Evolutionary conservation across 2,329 filamentous ascomycete species (phyloP), one percentile per base, ranked within the genome.

Genomic region (Canariomyces notabilis): DNA sequence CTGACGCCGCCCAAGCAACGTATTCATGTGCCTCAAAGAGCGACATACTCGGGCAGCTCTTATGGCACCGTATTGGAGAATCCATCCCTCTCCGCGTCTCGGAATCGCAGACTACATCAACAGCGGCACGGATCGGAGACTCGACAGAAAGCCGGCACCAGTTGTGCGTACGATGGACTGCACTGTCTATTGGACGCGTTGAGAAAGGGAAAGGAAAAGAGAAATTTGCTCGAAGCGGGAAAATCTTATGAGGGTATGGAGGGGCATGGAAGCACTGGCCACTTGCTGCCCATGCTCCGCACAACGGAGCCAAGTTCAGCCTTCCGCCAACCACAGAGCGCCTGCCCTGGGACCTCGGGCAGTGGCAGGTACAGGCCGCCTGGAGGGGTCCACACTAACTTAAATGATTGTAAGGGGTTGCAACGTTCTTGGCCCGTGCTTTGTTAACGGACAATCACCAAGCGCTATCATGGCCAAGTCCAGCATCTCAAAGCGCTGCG

Each of bases 131-230:
- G 61, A 68, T 69, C 69, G 68, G 71, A 64, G 55, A 61, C 74
- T 22, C 71, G 71, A 75, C 85, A 89, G 80, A 87, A 90, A 76
- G 85, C 71, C 75, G 72, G 67, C 46, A 63, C 69, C 73, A 66
- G 67, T 73, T 67, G 72, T 73, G 73, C 69, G 67, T 66, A 72
- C 77, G 75, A 81, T 83, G 83, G 76, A 76, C 79, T 85, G 86
- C 80, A 90, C 87, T 91, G 87, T 91, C 87, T 90, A 73, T 73
- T 74, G 82, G 83, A 76, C 78, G 85, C 84, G 83, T 85, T 80
- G 72, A 59, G 65, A 67, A 66, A 60, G 62, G 66, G 69, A 68
- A 49, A 66, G 69, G 67, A 21, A 31, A 38, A 66, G 64, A 68
- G 65, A 59, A 57, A 44, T 23, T 50, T 44, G 50, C 42, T 36